These are phyloP conservation scores for Cryptosporidium xiaoi DNA, from an alignment of 169 alveolate genomes.

Conservation along the genomic window DNA sequence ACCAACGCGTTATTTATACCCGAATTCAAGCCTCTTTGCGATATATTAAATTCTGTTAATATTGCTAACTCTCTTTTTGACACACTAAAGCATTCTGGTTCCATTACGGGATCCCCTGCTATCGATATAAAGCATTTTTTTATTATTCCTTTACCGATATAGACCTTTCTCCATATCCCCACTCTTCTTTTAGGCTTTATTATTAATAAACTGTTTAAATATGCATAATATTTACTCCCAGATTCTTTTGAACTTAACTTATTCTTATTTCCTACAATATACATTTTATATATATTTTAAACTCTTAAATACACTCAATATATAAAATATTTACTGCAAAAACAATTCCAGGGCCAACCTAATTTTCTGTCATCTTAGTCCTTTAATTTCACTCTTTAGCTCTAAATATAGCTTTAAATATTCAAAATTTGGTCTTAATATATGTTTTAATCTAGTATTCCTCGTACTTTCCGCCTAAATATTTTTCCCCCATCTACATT, in stretches of 20 bases:
- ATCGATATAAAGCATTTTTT: constrained; percentile 37
- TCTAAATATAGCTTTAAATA: too few species aligned
- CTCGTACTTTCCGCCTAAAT: too few species aligned
- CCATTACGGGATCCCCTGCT: constrained; percentile 47
- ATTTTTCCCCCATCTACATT: too few species aligned
- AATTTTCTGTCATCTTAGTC: too few species aligned
- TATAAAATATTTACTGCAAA: not conserved
- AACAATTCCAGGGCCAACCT: too few species aligned
- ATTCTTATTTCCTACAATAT: not conserved
- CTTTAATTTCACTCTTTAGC: too few species aligned
- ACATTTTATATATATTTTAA: not conserved
- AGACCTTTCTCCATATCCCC: constrained; percentile 64
- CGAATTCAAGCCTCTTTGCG: constrained; percentile 56
- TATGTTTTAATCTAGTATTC: too few species aligned
- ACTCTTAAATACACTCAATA: not conserved
- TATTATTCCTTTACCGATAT: constrained; percentile 15
- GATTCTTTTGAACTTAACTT: not conserved
- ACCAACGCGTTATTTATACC: constrained; percentile 11
- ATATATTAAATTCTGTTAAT: constrained; percentile 6
- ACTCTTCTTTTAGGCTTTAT: constrained; percentile 45
- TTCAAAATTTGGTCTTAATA: too few species aligned
- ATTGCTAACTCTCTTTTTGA: constrained; percentile 41
- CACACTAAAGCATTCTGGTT: constrained; percentile 68
- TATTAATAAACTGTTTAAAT: constrained; percentile 34
- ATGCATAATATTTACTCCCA: constrained; percentile 25